phyloP scores from a whole-genome alignment of 176 grass and related monocot species.

The Otatea glauca region DNA sequence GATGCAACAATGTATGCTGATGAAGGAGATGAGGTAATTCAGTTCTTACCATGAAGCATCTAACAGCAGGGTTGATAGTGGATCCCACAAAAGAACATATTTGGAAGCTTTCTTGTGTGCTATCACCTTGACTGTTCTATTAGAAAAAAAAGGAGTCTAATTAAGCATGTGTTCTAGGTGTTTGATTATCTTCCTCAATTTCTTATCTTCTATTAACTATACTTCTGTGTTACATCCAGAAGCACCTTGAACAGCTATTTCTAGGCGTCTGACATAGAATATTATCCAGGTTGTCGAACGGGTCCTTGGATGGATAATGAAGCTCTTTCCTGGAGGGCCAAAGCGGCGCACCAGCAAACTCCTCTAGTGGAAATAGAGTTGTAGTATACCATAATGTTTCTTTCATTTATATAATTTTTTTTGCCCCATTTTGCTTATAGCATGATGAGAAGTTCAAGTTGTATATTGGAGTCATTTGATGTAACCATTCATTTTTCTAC shows the following conservation, averaged over 20 bases:
- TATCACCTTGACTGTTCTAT: not conserved
- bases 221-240: not conserved
- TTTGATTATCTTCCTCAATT: conserved; percentile 16
- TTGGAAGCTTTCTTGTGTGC: not conserved
- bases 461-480: conserved; percentile 60
- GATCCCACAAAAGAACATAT: not conserved
- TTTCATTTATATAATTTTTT: conserved; percentile 47
- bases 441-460: conserved; percentile 55
- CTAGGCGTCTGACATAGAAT: conserved; percentile 19
- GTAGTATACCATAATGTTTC: conserved; percentile 51
- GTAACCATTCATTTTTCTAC: conserved; percentile 65
- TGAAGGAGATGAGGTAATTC: conserved; percentile 91
- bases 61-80: not conserved
- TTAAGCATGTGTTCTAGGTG: not conserved
- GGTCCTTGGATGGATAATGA: conserved; percentile 98
- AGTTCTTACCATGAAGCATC: conserved; percentile 1
- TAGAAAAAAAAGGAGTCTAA: not conserved
- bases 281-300: conserved; percentile 79
- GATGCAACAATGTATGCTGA: conserved; percentile 92
- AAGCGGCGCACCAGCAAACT: conserved; percentile 98
- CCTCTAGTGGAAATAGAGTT: conserved; percentile 59
- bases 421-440: conserved; percentile 53
- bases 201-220: not conserved
- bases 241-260: not conserved
- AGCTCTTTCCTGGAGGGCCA: conserved; percentile 92